phyloP scores from a whole-genome alignment of 2,329 filamentous ascomycete species.

The Sphaceloma murrayae region DNA sequence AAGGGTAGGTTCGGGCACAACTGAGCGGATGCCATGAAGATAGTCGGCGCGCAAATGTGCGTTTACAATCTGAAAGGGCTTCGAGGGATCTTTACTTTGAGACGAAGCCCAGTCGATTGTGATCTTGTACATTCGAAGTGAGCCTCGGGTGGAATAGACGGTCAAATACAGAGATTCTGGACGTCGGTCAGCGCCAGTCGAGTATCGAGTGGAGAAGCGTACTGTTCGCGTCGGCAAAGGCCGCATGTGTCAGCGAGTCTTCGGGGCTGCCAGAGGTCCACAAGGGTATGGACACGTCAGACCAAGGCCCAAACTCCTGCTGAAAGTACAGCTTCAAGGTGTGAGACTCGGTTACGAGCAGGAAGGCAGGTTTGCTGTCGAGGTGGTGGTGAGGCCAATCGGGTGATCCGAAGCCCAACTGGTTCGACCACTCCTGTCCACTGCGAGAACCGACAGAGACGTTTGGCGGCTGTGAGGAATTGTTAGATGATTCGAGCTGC shows the following conservation, averaged over 20 bases:
- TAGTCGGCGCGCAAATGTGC: conserved; percentile 22
- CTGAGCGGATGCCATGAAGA: conserved; percentile 23
- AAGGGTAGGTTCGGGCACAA: conserved; percentile 23
- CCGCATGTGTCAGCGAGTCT: conserved; percentile 50
- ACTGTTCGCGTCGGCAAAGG: conserved; percentile 43
- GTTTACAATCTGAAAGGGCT: conserved; percentile 7
- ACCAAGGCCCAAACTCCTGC: conserved; percentile 61
- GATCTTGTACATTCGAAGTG: conserved; percentile 65
- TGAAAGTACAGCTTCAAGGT: conserved; percentile 67
- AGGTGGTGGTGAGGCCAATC: conserved; percentile 66
- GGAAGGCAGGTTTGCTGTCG: conserved; percentile 59
- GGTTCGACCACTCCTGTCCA: conserved; percentile 54
- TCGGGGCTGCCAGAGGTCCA: conserved; percentile 60
- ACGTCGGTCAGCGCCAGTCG: neutral
- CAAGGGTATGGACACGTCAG: conserved; percentile 63
- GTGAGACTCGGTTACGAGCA: conserved; percentile 68
- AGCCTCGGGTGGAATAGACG: conserved; percentile 58
- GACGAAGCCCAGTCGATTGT: conserved; percentile 61
- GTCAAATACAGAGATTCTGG: conserved; percentile 50
- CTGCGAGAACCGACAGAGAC: conserved; percentile 32
- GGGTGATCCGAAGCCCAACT: conserved; percentile 54
- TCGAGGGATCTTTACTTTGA: conserved; percentile 26
- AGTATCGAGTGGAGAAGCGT: too few relatives aligned
- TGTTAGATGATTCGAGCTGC: conserved; percentile 7
- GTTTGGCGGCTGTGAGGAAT: conserved; percentile 23